Percentiles rank a stretch among this genome's conserved stretches.
Conservation (phyloP, 2,329 filamentous ascomycete genomes). For the Arachnomyces sp. region DNA sequence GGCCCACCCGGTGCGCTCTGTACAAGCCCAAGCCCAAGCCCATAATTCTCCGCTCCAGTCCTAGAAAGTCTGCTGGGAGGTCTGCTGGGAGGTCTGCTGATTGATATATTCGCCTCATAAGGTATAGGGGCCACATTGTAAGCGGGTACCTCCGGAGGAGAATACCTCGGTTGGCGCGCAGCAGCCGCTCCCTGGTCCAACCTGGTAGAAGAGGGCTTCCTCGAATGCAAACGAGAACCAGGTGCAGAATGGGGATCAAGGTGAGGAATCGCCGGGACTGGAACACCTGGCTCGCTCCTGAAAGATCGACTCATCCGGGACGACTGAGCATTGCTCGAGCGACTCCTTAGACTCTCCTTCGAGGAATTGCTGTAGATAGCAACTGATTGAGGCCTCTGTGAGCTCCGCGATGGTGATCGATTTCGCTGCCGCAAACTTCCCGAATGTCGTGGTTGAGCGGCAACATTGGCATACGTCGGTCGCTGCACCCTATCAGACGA, state of each 20-base stretch:
- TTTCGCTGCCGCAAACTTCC: too few relatives aligned
- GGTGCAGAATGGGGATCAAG: slow-evolving; percentile 20
- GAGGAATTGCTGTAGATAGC: slow-evolving; percentile 22
- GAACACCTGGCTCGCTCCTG: slow-evolving; percentile 25
- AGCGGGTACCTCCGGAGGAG: too few relatives aligned
- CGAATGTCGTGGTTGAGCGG: slow-evolving; percentile 13
- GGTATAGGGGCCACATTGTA: slow-evolving; percentile 19
- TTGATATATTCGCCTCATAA: slow-evolving; percentile 27
- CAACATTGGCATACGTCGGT: slow-evolving; percentile 28
- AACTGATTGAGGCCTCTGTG: slow-evolving; percentile 10
- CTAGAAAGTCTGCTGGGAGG: slow-evolving; percentile 9
- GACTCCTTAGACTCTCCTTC: slow-evolving; percentile 22
- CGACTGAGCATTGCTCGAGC: slow-evolving; percentile 18
- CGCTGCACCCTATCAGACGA: slow-evolving; percentile 19
- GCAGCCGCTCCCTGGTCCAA: neutral
- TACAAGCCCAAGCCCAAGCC: slow-evolving; percentile 1
- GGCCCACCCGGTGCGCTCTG: slow-evolving; percentile 5
- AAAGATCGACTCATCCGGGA: slow-evolving; percentile 25
- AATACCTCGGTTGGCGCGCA: too few relatives aligned
- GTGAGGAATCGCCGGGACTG: slow-evolving; percentile 13
- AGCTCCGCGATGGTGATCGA: slow-evolving; percentile 8
- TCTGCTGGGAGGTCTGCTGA: slow-evolving; percentile 18
- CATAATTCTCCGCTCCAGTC: neutral
- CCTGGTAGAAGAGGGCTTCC: slow-evolving; percentile 13
- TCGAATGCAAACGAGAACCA: slow-evolving; percentile 18